phyloP scores from a whole-genome alignment of 164 flowering plant genomes.

The Umbilicus rupestris region DNA sequence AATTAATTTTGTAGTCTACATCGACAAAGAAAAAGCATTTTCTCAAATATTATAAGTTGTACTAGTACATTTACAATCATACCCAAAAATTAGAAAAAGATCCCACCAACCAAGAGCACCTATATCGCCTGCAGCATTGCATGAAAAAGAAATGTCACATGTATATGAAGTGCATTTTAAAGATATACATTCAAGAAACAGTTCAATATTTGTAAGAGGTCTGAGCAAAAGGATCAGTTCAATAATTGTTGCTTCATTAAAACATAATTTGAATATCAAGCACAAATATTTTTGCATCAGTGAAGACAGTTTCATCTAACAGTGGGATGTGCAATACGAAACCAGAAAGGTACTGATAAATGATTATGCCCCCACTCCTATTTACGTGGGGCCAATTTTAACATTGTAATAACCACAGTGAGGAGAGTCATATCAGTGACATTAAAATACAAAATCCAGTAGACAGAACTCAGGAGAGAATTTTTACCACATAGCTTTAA shows the following conservation, averaged over 20 bases:
- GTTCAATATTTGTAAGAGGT: not conserved
- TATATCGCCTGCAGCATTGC: conserved; percentile 58
- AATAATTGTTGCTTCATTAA: too few species aligned
- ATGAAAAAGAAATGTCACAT: not conserved
- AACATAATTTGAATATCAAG: too few species aligned
- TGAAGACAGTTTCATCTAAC: too few species aligned
- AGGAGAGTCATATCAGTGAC: too few species aligned
- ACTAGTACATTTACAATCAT: conserved; percentile 9
- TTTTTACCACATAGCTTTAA: conserved; percentile 55
- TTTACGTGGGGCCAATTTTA: not conserved
- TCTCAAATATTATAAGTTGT: not conserved
- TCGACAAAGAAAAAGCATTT: not conserved
- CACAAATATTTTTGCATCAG: not conserved
- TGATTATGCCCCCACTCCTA: too few species aligned
- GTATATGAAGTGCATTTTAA: not conserved
- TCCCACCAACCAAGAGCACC: conserved; percentile 93
- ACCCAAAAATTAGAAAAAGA: conserved; percentile 81
- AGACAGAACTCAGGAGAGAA: not conserved
- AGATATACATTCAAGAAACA: not conserved
- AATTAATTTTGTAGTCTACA: too few species aligned
- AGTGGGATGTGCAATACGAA: too few species aligned
- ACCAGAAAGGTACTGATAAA: too few species aligned
- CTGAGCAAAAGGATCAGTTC: not conserved
- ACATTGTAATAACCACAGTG: not conserved
- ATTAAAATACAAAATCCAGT: not conserved